phyloP scores from a whole-genome alignment of 768 basidiomycete species.

The Russula vinacea region DNA sequence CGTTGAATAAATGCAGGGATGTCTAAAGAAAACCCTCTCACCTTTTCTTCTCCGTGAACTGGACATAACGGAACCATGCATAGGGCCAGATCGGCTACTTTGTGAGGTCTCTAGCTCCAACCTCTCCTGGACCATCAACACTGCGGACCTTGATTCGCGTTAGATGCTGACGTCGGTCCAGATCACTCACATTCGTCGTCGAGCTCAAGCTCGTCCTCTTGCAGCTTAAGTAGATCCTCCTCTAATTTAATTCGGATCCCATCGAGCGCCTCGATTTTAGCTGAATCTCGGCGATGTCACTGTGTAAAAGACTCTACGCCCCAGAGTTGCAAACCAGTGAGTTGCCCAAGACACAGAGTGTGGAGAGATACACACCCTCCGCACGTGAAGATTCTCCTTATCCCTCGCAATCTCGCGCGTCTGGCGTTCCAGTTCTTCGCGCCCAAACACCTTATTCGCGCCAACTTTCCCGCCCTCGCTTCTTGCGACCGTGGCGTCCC shows the following conservation, averaged over 20 bases:
- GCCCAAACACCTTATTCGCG: slow-evolving; percentile 66
- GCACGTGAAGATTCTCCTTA: slow-evolving; percentile 89
- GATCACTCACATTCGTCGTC: slow-evolving; percentile 82
- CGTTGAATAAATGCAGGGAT: neutral
- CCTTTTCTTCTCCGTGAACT: slow-evolving; percentile 73
- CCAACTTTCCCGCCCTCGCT: slow-evolving; percentile 62
- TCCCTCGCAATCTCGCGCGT: slow-evolving; percentile 82
- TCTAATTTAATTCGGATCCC: slow-evolving; percentile 76
- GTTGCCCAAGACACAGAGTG: slow-evolving; percentile 10
- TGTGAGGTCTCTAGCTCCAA: slow-evolving; percentile 64
- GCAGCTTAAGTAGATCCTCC: slow-evolving; percentile 75
- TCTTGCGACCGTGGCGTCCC: slow-evolving; percentile 47
- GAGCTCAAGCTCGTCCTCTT: slow-evolving; percentile 95
- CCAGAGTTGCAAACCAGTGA: slow-evolving; percentile 15
- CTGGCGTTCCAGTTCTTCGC: slow-evolving; percentile 82
- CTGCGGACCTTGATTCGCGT: slow-evolving; percentile 41
- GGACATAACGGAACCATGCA: slow-evolving; percentile 44
- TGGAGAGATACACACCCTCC: slow-evolving; percentile 51
- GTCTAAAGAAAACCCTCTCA: slow-evolving; percentile 30
- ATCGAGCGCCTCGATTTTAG: slow-evolving; percentile 85
- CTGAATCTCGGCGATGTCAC: slow-evolving; percentile 84
- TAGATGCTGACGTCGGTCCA: slow-evolving; percentile 6
- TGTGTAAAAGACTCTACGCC: slow-evolving; percentile 72
- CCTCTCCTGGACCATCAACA: slow-evolving; percentile 86
- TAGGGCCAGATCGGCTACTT: slow-evolving; percentile 33